Evolutionary conservation across 164 flowering plant genomes (phyloP).

Genomic region (Cinnamomum chago): DNA sequence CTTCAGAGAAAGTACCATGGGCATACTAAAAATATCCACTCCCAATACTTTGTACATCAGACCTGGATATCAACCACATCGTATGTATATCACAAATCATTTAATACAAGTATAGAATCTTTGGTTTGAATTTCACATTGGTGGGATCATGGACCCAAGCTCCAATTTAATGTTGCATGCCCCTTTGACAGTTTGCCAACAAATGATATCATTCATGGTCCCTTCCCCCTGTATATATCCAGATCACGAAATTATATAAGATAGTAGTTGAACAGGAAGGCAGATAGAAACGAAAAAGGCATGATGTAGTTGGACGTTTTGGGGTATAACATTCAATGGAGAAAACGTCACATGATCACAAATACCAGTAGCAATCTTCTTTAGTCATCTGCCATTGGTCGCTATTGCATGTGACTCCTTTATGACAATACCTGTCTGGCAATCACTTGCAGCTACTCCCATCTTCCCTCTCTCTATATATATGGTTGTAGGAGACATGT

Average conservation of each 20-base stretch:
- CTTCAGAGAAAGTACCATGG: no score
- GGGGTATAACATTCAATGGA: slow-evolving; percentile 4
- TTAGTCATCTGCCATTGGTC: background rate
- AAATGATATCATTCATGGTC: no score
- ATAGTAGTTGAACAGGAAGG: background rate
- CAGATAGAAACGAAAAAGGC: background rate
- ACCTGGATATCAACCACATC: no score
- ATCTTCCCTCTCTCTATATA: background rate
- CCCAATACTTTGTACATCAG: no score
- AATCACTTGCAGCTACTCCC: background rate
- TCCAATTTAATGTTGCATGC: no score
- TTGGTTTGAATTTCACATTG: no score
- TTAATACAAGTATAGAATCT: no score
- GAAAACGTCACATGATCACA: slow-evolving; percentile 1
- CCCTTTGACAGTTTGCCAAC: no score
- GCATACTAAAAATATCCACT: no score
- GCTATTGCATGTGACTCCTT: slow-evolving; percentile 5
- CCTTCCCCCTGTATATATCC: no score
- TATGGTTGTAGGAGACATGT: background rate
- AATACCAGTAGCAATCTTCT: slow-evolving; percentile 2
- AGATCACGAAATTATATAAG: background rate
- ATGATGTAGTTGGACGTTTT: background rate
- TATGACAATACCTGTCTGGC: slow-evolving; percentile 3
- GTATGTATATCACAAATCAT: no score
- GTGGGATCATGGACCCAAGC: no score